Evolutionary conservation across 768 basidiomycete genomes (phyloP).

Genomic region (Artomyces pyxidatus): DNA sequence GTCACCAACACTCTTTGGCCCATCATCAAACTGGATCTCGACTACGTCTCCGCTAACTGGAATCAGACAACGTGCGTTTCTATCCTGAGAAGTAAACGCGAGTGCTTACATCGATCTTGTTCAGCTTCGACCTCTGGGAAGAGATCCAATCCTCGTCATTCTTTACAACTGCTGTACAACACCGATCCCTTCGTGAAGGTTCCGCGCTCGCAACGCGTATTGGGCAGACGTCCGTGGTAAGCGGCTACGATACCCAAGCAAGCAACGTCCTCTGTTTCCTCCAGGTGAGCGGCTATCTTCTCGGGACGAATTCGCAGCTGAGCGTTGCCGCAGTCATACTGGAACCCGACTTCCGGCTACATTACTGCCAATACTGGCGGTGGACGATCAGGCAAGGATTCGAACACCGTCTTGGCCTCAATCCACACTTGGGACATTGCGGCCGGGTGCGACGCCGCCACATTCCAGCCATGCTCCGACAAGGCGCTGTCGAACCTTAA

Average conservation of each 20-base stretch:
- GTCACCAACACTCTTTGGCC: slow-evolving; percentile 57
- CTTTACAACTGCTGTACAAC: slow-evolving; percentile 61
- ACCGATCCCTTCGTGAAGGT: background rate
- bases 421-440: slow-evolving; percentile 68
- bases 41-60: slow-evolving; percentile 67
- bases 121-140: slow-evolving; percentile 70
- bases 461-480: slow-evolving; percentile 83
- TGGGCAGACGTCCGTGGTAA: slow-evolving; percentile 37
- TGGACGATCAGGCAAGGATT: slow-evolving; percentile 59
- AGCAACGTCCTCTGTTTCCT: slow-evolving; percentile 64
- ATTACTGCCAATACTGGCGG: slow-evolving; percentile 71
- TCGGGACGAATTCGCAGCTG: background rate
- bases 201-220: slow-evolving; percentile 45
- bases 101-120: background rate
- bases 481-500: slow-evolving; percentile 65
- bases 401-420: slow-evolving; percentile 43
- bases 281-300: slow-evolving; percentile 34
- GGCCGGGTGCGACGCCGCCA: slow-evolving; percentile 64
- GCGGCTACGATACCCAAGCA: slow-evolving; percentile 51
- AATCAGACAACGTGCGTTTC: slow-evolving; percentile 50
- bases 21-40: slow-evolving; percentile 61
- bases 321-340: slow-evolving; percentile 46
- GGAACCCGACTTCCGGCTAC: slow-evolving; percentile 54
- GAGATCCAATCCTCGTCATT: slow-evolving; percentile 66
- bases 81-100: background rate